Percentiles rank a stretch among this genome's conserved stretches.
These are phyloP conservation scores for Exophiala sp. DNA, from an alignment of 2,329 filamentous ascomycete species.

Conservation along the genomic window DNA sequence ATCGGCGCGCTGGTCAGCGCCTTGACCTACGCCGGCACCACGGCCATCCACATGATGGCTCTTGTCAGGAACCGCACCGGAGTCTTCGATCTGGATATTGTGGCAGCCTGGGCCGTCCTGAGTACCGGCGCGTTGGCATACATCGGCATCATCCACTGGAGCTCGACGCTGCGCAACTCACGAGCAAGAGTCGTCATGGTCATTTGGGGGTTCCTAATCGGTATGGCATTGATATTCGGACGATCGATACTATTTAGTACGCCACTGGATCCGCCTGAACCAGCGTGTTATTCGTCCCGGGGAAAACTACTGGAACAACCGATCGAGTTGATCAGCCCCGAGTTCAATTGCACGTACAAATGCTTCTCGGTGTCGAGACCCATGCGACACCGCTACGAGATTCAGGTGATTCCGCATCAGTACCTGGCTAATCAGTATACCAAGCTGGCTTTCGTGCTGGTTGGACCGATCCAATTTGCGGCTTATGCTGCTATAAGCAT, in stretches of 20 bases:
- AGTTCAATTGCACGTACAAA: conserved; percentile 31
- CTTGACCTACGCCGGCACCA: conserved; percentile 29
- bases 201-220: conserved; percentile 28
- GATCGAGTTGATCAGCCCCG: conserved; percentile 19
- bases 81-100: conserved; percentile 30
- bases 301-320: conserved; percentile 26
- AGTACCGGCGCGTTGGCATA: conserved; percentile 29
- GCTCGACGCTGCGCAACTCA: conserved; percentile 25
- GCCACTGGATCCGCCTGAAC: conserved; percentile 16
- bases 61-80: conserved; percentile 24
- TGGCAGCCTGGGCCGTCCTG: conserved; percentile 29
- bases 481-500: conserved; percentile 28
- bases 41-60: conserved; percentile 31
- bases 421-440: conserved; percentile 24
- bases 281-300: conserved; percentile 25
- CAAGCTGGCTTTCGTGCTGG: conserved; percentile 18
- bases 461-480: conserved; percentile 28
- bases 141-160: conserved; percentile 30
- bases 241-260: conserved; percentile 25
- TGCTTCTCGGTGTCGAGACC: conserved; percentile 28
- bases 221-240: conserved; percentile 24
- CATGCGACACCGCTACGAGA: conserved; percentile 25
- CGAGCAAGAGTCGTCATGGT: conserved; percentile 26
- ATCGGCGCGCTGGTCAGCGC: conserved; percentile 31
- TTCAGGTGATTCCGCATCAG: conserved; percentile 25